Evolutionary conservation across 495 filamentous ascomycete species (phyloP), one percentile per base, ranked within the genome.

Genomic region (Emericellopsis terricola): DNA sequence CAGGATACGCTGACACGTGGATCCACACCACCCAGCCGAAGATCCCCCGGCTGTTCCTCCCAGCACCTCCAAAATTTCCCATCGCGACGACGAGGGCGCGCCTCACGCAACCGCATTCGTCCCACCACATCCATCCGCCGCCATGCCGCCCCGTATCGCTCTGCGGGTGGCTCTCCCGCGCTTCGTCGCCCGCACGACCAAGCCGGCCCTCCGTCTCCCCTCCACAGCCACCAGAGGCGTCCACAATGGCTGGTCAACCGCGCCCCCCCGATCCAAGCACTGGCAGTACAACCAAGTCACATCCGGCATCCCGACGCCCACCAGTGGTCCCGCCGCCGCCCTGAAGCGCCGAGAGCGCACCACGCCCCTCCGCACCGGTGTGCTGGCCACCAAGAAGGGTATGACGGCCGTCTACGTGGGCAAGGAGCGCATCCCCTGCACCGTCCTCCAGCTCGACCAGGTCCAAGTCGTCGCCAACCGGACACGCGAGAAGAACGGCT

Each of bases 371-470:
- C 77, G 89, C 0, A 75, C 81, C 19, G 89, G 89, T 23, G 75
- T 76, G 14, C 64, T 96, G 19, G 81, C 77, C 6, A 69, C 73
- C 47, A 97, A 97, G 60, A 83, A 81, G 56, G 89, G 89, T 48
- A 94, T 97, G 78, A 92, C 82, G 9, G 86, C 80, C 34, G 57
- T 93, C 41, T 94, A 76, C 64, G 76, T 82, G 47, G 65, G 68
- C 35, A 75, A 79, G 18, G 69, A 65, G 37, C 77, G 89, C 33
- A 76, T 69, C 33, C 64, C 87, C 24, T 92, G 83, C 59, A 97
- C 89, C 7, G 81, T 97, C 34, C 69, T 97, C 24, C 89, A 96
- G 57, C 65, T 97, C 42, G 89, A 97, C 56, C 69, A 84, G 31
- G 81, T 87, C 19, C 81, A 94, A 48, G 82, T 92, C 1, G 64